Evolutionary conservation across 2,329 filamentous ascomycete species (phyloP), one percentile per base, ranked within the genome.

Genomic region (Plenodomus lindquistii): DNA sequence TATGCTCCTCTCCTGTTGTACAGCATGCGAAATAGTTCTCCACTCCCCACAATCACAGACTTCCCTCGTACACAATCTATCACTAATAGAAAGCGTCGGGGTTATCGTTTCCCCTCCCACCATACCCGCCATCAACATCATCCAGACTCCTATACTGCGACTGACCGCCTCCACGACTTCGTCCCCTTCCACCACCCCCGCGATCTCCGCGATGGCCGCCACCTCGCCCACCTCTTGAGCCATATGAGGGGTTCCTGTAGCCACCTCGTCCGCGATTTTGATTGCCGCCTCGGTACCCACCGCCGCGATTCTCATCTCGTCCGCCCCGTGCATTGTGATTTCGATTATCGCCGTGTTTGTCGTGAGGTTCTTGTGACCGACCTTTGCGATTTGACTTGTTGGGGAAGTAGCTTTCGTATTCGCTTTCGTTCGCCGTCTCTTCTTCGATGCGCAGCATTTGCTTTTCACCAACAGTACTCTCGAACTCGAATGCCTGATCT

Each of bases 381-480:
- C 54, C 53, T 48, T 61, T 65, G 18, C 63, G 62, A 27, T 63
- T 39, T 61, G 86, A 86, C 65, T 81, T 87, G 63, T 82, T 85
- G 24, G 80, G 77, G 55, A 84, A 84, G 16, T 82, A 74, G 61
- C 79, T 82, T 59, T 88, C 84, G 63, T 84, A 85, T 53, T 84
- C 81, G 54, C 82, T 83, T 61, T 88, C 85, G 19, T 85, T 71
- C 7, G 65, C 56, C 6, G 60, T 61, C 75, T 93, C 89, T 43
- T 85, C 79, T 69, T 96, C 91, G 39, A 97, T 86, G 1, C 88
- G 83, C 42, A 97, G 74, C 55, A 94, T 79, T 15, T 90, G 84
- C 75, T 95, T 96, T 74, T 97, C 92, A 16, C 88, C 88, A 1
- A 97, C 89, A 0, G 84, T 85, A 1, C 88, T 91, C 54, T 95